Evolutionary conservation across 306 rosid species (phyloP).

Genomic region (Leucaena leucocephala): DNA sequence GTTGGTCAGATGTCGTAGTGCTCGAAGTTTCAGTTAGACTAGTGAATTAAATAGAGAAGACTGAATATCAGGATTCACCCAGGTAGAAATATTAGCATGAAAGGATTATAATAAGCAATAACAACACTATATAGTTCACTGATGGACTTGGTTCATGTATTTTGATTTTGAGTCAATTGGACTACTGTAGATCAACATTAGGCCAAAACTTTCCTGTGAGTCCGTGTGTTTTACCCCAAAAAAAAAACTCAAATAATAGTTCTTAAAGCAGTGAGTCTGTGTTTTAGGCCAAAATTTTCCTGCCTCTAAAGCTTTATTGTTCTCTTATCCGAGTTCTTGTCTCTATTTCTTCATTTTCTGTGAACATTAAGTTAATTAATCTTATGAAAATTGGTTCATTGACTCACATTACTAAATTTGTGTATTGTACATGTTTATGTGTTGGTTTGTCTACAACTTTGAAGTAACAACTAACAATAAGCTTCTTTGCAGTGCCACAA

Average conservation of each 20-base stretch:
- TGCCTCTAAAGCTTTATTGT: not conserved
- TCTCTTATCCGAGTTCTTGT: conserved; percentile 12
- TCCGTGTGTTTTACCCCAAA: too few species aligned
- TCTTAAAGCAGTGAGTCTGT: not conserved
- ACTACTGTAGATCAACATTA: not conserved
- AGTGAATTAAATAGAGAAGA: conserved; percentile 13
- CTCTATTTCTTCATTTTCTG: conserved; percentile 12
- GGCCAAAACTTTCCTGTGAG: too few species aligned
- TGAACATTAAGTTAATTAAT: conserved; percentile 13
- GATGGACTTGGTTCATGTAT: not conserved
- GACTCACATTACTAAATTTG: not conserved
- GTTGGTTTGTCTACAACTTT: not conserved
- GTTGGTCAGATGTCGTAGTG: conserved; percentile 11
- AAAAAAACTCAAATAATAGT: not conserved
- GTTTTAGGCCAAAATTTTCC: conserved; percentile 11
- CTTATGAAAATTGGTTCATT: conserved; percentile 26
- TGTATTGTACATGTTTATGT: too few species aligned
- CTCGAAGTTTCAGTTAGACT: not conserved
- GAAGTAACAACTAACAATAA: conserved; percentile 28
- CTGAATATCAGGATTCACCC: conserved; percentile 8
- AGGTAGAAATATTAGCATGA: not conserved
- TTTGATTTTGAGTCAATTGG: not conserved
- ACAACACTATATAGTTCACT: not conserved
- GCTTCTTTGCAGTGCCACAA: conserved; percentile 89
- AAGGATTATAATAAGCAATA: not conserved